phyloP scores from a whole-genome alignment of 352 stramenopile genomes.

The Globisporangium irregulare region DNA sequence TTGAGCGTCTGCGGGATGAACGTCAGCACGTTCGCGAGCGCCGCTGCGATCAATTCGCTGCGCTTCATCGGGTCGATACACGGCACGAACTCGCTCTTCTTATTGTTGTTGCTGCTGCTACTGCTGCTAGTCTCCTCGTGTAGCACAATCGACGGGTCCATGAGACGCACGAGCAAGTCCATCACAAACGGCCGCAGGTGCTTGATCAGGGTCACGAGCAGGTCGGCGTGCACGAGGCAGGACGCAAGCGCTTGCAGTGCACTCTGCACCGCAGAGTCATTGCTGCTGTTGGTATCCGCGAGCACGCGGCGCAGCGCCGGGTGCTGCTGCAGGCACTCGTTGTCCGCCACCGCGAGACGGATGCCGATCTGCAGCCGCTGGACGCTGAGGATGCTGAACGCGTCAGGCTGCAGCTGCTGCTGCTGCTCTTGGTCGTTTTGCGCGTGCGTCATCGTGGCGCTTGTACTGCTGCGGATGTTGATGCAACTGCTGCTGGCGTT shows the following conservation, averaged over 20 bases:
- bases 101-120: not conserved
- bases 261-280: constrained; percentile 19
- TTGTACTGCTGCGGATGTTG: not conserved
- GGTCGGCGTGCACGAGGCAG: constrained; percentile 46
- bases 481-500: not conserved
- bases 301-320: constrained; percentile 36
- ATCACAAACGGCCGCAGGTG: constrained; percentile 69
- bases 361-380: constrained; percentile 28
- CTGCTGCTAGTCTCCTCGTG: constrained; percentile 29
- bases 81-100: constrained; percentile 12
- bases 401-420: constrained; percentile 9
- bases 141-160: constrained; percentile 43
- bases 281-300: constrained; percentile 11
- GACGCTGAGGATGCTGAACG: constrained; percentile 28
- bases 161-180: constrained; percentile 65
- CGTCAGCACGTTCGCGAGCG: constrained; percentile 52
- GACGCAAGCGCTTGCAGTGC: constrained; percentile 57
- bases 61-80: constrained; percentile 51
- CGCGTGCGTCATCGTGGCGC: constrained; percentile 6
- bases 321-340: constrained; percentile 28
- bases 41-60: constrained; percentile 47
- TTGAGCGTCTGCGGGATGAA: constrained; percentile 54
- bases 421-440: constrained; percentile 12
- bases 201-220: constrained; percentile 45
- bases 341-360: constrained; percentile 18